These are phyloP conservation scores for Sindora glabra DNA, from an alignment of 306 rosid genomes.

Conservation along the genomic window DNA sequence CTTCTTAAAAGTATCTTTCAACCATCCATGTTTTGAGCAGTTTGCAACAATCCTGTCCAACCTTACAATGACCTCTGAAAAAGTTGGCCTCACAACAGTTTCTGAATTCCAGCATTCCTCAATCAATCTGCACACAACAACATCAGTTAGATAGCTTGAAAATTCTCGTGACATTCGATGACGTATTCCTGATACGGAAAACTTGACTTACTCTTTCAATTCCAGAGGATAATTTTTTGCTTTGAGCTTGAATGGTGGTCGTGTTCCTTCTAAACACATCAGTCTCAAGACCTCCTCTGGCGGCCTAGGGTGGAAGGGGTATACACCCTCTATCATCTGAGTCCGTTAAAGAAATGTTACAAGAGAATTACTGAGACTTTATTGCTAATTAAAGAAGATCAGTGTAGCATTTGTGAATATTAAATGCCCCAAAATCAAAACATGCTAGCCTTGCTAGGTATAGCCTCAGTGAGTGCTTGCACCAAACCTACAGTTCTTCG, in stretches of 20 bases:
- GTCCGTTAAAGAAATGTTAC: background rate
- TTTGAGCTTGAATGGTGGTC: conserved; percentile 76
- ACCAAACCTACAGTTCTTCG: background rate
- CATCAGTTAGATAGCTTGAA: conserved; percentile 21
- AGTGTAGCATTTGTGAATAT: background rate
- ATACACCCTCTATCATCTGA: conserved; percentile 89
- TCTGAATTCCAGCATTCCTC: conserved; percentile 95
- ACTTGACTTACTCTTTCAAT: conserved; percentile 69
- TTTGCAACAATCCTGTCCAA: conserved; percentile 73
- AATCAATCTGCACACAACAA: conserved; percentile 56
- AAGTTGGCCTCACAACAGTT: conserved; percentile 80
- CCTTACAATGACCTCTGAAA: conserved; percentile 70
- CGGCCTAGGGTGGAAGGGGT: conserved; percentile 59
- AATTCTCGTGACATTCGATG: conserved; percentile 3
- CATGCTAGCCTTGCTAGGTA: background rate
- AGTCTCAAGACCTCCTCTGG: conserved; percentile 58
- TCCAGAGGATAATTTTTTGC: conserved; percentile 83
- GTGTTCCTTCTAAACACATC: conserved; percentile 67
- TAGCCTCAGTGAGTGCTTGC: conserved; percentile 4
- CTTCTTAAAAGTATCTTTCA: conserved; percentile 96
- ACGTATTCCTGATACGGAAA: background rate
- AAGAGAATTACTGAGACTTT: background rate
- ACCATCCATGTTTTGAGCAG: conserved; percentile 95
- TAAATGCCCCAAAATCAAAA: background rate
- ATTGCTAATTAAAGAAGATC: background rate